Conservation (phyloP, 805 yeast species). For the Yueomyces sp. region DNA sequence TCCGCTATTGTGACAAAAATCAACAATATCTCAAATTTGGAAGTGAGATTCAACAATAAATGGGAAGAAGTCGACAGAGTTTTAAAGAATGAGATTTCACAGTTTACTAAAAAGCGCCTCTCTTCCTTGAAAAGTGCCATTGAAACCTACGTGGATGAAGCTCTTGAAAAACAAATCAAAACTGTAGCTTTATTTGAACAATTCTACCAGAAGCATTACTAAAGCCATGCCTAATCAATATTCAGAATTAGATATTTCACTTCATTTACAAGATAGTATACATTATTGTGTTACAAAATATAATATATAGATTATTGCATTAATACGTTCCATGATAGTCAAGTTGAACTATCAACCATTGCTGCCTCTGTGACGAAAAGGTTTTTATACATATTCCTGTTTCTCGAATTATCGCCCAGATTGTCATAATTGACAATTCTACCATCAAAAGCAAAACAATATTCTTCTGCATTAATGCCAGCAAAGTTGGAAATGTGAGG, state of each 20-base stretch:
- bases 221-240: not conserved
- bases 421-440: slow-evolving; percentile 37
- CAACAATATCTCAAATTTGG: slow-evolving; percentile 38
- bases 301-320: too few relatives aligned
- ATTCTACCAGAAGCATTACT: not conserved
- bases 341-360: slow-evolving; percentile 3
- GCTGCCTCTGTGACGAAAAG: slow-evolving; percentile 22
- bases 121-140: too few relatives aligned
- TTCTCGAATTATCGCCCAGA: slow-evolving; percentile 26
- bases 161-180: not conserved
- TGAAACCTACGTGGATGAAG: not conserved
- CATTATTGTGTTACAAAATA: too few relatives aligned
- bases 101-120: slow-evolving; percentile 1
- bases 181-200: not conserved
- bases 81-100: slow-evolving; percentile 51
- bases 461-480: slow-evolving; percentile 19
- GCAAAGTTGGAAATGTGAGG: slow-evolving; percentile 26
- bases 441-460: slow-evolving; percentile 52
- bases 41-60: slow-evolving; percentile 37
- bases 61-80: slow-evolving; percentile 50
- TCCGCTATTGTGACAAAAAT: slow-evolving; percentile 46
- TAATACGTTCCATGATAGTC: too few relatives aligned
- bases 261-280: not conserved
- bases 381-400: slow-evolving; percentile 17
- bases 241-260: not conserved